Base-by-base conservation (phyloP, 2,329 filamentous ascomycete genomes). In the Penicillium expansum region DNA sequence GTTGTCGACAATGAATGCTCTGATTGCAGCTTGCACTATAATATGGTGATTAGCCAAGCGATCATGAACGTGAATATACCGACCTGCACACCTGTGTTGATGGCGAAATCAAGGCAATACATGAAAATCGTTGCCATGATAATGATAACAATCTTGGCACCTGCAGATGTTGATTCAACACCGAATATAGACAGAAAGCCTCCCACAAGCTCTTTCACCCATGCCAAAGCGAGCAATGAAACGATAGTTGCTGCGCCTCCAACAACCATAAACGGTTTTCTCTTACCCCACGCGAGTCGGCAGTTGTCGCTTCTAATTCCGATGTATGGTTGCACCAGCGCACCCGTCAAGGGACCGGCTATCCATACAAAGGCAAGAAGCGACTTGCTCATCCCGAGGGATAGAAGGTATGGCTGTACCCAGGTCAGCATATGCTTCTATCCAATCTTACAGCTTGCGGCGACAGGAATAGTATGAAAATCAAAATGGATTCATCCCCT, bases 101-200 rank as follows among this genome's bases (percentile, higher is more conserved):
- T 94, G 67, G 92, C 86, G 73, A 97, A 94, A 73, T 97, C 93
- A 49, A 97, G 82, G 48, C 94, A 81, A 74, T 96, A 97, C 67
- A 97, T 89, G 77, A 92, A 88, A 30, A 92, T 71, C 6, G 96
- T 91, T 8, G 93, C 93, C 56, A 91, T 82, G 32, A 91, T 78
- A 63, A 96, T 93, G 47, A 89, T 84, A 41, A 80, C 78, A 4
- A 80, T 81, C 67, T 85, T 87, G 44, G 89, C 87, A 3, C 81
- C 83, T 8, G 81, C 66, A 0, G 88, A 90, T 38, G 86, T 81
- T n/a, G 78, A 77, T 52, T 88, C 82, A 11, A 85, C 87, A 11
- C 90, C 89, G 67, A 94, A 92, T 1, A 93, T 68, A 2, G 82
- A 77, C 9, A 93, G 74, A 47, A 91, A 74, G 1, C 86, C 85